Evolutionary conservation across 2,329 filamentous ascomycete genomes (phyloP).

Genomic region (Arthrinium phaeospermum): DNA sequence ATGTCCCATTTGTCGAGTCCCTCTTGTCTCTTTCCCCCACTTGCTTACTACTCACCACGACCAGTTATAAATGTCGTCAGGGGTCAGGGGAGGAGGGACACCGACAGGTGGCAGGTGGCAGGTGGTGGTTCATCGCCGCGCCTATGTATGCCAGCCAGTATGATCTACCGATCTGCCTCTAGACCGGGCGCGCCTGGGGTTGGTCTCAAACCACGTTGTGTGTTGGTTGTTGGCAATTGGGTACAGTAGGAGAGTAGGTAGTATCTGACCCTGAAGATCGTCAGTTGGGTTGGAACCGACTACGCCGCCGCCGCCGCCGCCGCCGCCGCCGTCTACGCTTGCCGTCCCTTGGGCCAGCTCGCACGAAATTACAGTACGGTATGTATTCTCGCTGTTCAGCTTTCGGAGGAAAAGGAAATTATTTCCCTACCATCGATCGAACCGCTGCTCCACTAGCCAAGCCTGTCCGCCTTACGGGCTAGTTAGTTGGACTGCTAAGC

Average conservation of each 20-base stretch:
- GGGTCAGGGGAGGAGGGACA: not conserved
- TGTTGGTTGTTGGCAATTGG: not conserved
- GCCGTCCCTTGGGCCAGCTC: not conserved
- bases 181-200: not conserved
- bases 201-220: not conserved
- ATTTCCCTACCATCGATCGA: not conserved
- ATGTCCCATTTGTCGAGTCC: not conserved
- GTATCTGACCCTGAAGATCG: not conserved
- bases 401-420: not conserved
- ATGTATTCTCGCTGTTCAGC: too few relatives aligned
- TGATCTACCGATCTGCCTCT: slow-evolving; percentile 1
- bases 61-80: not conserved
- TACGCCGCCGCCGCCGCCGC: not conserved
- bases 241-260: too few relatives aligned
- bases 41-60: not conserved
- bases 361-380: too few relatives aligned
- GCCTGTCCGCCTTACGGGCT: not conserved
- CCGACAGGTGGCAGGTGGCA: not conserved
- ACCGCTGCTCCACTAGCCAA: not conserved
- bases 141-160: not conserved
- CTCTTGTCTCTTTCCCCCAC: not conserved
- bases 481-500: not conserved
- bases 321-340: not conserved
- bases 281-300: not conserved
- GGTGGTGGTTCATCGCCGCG: not conserved